A percentile compares a stretch with the other conserved stretches of the same genome.
phyloP scores from a whole-genome alignment of 345 rosid genomes.

The Eucalyptus albens region DNA sequence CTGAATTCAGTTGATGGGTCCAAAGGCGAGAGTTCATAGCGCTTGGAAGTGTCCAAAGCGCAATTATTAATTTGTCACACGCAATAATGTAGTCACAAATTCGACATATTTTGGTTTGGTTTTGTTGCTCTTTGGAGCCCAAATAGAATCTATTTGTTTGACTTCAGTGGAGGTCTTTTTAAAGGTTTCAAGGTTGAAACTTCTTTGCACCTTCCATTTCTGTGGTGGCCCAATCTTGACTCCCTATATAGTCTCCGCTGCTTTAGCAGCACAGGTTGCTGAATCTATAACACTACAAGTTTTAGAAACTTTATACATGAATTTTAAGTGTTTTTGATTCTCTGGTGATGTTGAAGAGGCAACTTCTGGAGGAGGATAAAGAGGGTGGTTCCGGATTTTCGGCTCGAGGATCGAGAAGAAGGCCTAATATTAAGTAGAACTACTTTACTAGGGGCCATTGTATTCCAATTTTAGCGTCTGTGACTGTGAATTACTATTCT shows the following conservation, averaged over 20 bases:
- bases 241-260: not conserved
- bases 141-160: not conserved
- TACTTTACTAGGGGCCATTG: not conserved
- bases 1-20: not conserved
- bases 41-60: not conserved
- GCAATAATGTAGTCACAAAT: not conserved
- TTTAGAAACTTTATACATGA: not conserved
- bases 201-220: not conserved
- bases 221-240: not conserved
- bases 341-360: not conserved
- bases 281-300: not conserved
- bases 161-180: not conserved
- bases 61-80: not conserved
- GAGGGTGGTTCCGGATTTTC: not conserved
- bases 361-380: not conserved
- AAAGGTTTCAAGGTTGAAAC: not conserved
- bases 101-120: not conserved
- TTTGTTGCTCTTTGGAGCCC: not conserved
- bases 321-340: not conserved
- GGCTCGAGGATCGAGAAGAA: not conserved
- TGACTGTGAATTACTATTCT: not conserved
- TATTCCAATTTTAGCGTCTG: not conserved
- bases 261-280: not conserved
- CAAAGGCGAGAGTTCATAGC: not conserved
- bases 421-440: not conserved